Percentiles rank a stretch among this genome's conserved stretches.
These are phyloP conservation scores for Zygosaccharomyces rouxii DNA, from an alignment of 805 yeast species.

Conservation along the genomic window DNA sequence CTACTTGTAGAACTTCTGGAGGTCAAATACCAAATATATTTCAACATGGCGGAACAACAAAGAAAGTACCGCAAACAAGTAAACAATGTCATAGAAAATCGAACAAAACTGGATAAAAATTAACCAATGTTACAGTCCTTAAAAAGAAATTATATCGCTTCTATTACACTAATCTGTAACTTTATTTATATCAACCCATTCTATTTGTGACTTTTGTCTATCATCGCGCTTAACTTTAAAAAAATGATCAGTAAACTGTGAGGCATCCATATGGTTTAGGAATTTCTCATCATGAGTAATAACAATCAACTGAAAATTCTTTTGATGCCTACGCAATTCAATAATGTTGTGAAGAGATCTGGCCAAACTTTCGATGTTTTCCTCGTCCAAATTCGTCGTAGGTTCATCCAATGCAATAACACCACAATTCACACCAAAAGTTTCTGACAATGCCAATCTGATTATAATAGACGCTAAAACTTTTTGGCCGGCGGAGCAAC, in stretches of 20 bases:
- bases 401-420: slow-evolving; percentile 97
- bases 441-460: slow-evolving; percentile 87
- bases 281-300: slow-evolving; percentile 96
- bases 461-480: slow-evolving; percentile 90
- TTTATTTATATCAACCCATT: slow-evolving; percentile 45
- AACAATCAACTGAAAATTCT: slow-evolving; percentile 88
- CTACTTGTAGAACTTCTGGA: slow-evolving; percentile 15
- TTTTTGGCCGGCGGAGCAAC: slow-evolving; percentile 97
- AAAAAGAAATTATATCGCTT: too few relatives aligned
- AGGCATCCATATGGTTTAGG: slow-evolving; percentile 77
- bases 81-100: slow-evolving; percentile 7
- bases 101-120: background rate
- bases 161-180: slow-evolving; percentile 27
- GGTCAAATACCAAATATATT: slow-evolving; percentile 23
- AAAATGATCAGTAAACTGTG: slow-evolving; percentile 80
- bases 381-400: slow-evolving; percentile 89
- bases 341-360: slow-evolving; percentile 71
- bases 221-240: slow-evolving; percentile 77
- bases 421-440: slow-evolving; percentile 93
- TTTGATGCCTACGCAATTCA: slow-evolving; percentile 66
- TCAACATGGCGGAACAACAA: slow-evolving; percentile 38
- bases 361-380: slow-evolving; percentile 84
- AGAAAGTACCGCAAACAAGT: slow-evolving; percentile 28
- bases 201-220: slow-evolving; percentile 74
- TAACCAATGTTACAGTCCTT: background rate